Base-by-base conservation (phyloP, 164 flowering plant species). In the Santalum album region DNA sequence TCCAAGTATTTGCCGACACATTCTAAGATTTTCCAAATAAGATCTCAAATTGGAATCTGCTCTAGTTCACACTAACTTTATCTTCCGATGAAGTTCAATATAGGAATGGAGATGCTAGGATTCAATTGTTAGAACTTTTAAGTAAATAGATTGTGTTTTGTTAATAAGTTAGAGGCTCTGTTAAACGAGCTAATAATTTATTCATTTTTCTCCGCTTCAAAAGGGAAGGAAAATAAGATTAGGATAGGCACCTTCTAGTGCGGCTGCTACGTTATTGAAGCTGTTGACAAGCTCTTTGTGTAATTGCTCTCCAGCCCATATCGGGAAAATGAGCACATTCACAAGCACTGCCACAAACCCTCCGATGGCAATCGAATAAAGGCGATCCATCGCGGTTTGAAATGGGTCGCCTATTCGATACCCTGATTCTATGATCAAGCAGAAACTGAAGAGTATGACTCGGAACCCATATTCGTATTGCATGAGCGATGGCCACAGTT, bases 171-270 rank as follows among this genome's bases (percentile, higher is more conserved):
- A n/a, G n/a, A n/a, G n/a, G n/a, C n/a, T n/a, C n/a, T n/a, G n/a
- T n/a, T n/a, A n/a, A n/a, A n/a, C n/a, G n/a, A n/a, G n/a, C n/a
- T n/a, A n/a, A n/a, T n/a, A n/a, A n/a, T n/a, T n/a, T n/a, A n/a
- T n/a, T n/a, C n/a, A n/a, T n/a, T n/a, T n/a, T n/a, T n/a, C n/a
- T n/a, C n/a, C n/a, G n/a, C n/a, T n/a, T n/a, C n/a, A n/a, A n/a
- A n/a, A n/a, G n/a, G n/a, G n/a, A n/a, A n/a, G n/a, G n/a, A n/a
- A n/a, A n/a, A n/a, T n/a, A n/a, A n/a, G n/a, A n/a, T n/a, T n/a
- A n/a, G n/a, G n/a, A n/a, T n/a, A n/a, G n/a, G n/a, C n/a, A 88
- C 96, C 96, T 80, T 88, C 73, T 22, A 88, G 86, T n/a, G 90
- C 64, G 52, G 81, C 87, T 12, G 94, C 90, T 1, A 86, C 75